Conservation (phyloP, 192 early-diverging fungal genomes). For the Coemansia sp. region DNA sequence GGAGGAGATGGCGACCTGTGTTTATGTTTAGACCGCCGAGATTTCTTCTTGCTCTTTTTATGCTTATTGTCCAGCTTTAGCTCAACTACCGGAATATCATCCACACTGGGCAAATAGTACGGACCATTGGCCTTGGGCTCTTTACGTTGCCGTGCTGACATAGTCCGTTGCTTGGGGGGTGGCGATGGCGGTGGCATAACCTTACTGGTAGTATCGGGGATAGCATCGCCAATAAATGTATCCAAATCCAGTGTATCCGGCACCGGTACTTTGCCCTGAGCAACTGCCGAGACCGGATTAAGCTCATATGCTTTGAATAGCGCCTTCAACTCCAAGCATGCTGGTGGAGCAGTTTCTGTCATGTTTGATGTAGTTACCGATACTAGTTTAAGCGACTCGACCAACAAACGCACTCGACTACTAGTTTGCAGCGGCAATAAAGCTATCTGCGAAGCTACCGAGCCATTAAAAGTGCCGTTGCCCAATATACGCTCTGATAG, state of each 20-base stretch:
- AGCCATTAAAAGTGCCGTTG: not conserved
- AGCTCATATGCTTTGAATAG: slow-evolving; percentile 80
- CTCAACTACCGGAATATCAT: slow-evolving; percentile 78
- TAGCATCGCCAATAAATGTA: slow-evolving; percentile 70
- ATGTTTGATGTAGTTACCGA: slow-evolving; percentile 38
- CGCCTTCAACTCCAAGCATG: slow-evolving; percentile 59
- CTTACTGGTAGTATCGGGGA: slow-evolving; percentile 59
- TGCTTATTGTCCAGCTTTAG: slow-evolving; percentile 59
- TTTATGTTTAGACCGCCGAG: slow-evolving; percentile 8
- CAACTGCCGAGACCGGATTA: slow-evolving; percentile 85
- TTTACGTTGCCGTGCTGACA: slow-evolving; percentile 18
- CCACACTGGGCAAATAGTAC: slow-evolving; percentile 61
- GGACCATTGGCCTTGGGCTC: slow-evolving; percentile 57
- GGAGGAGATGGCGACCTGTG: slow-evolving; percentile 28
- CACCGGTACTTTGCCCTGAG: slow-evolving; percentile 85
- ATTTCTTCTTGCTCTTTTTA: slow-evolving; percentile 27
- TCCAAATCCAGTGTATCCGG: slow-evolving; percentile 86
- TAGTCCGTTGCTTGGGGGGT: slow-evolving; percentile 21
- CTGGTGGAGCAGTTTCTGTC: slow-evolving; percentile 42
- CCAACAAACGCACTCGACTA: slow-evolving; percentile 24
- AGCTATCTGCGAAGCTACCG: slow-evolving; percentile 13
- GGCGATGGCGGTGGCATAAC: slow-evolving; percentile 49
- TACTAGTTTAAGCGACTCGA: slow-evolving; percentile 31
- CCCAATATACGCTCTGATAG: slow-evolving; percentile 15
- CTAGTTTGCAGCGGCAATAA: slow-evolving; percentile 78